Conservation (phyloP, 2,329 filamentous ascomycete genomes). For the Penicillium sp. region DNA sequence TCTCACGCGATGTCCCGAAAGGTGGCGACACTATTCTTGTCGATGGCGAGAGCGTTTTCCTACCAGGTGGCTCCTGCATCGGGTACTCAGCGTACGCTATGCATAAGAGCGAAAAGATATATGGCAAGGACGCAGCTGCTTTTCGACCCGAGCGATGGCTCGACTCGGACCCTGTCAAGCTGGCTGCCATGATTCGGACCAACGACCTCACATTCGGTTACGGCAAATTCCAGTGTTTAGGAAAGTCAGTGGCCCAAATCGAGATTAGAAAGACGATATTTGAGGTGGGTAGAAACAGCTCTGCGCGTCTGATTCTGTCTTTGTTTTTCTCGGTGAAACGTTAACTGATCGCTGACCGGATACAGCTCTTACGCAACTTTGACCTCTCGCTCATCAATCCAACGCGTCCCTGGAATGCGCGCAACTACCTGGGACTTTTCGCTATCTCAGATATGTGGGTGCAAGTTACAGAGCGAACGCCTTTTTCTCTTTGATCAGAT, state of each 20-base stretch:
- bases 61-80: conserved; percentile 14
- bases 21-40: conserved; percentile 16
- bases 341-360: not conserved
- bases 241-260: conserved; percentile 19
- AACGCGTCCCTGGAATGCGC: conserved; percentile 16
- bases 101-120: conserved; percentile 17
- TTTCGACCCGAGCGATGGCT: conserved; percentile 21
- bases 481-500: too few species aligned
- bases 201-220: conserved; percentile 19
- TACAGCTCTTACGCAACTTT: conserved; percentile 20
- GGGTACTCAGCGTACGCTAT: conserved; percentile 19
- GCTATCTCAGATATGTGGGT: conserved; percentile 21
- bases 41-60: conserved; percentile 17
- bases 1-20: conserved; percentile 17
- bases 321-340: not conserved
- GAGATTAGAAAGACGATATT: conserved; percentile 18
- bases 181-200: conserved; percentile 15
- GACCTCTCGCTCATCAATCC: conserved; percentile 18
- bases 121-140: conserved; percentile 17
- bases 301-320: not conserved
- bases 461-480: conserved; percentile 13
- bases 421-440: conserved; percentile 19
- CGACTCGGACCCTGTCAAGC: conserved; percentile 9
- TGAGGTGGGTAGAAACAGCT: conserved; percentile 11
- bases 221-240: conserved; percentile 20